Conservation (phyloP, 1,284 basidiomycete species). For the Blastosporella zonata region DNA sequence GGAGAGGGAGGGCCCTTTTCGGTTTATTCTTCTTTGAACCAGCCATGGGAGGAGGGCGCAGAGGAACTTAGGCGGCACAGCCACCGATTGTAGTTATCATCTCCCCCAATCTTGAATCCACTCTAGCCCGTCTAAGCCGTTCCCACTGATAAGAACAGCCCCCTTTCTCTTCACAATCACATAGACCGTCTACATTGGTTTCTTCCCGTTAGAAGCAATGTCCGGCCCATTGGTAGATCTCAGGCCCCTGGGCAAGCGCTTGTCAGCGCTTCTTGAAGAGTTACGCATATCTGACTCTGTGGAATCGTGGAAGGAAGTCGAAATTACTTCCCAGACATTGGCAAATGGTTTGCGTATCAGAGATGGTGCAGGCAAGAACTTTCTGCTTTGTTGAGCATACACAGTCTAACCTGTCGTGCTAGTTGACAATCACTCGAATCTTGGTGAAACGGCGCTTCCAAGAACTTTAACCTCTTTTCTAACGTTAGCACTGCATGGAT, state of each 20-base stretch:
- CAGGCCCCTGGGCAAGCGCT: constrained; percentile 27
- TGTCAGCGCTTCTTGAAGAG: constrained; percentile 32
- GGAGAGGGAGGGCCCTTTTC: constrained; percentile 40
- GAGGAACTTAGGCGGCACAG: constrained; percentile 8
- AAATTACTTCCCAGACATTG: constrained; percentile 52
- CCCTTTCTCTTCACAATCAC: background rate
- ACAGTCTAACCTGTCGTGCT: constrained; percentile 16
- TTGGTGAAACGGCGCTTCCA: constrained; percentile 64
- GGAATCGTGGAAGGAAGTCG: constrained; percentile 50
- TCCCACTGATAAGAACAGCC: background rate
- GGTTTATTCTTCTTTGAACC: constrained; percentile 44
- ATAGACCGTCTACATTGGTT: background rate
- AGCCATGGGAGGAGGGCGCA: constrained; percentile 26
- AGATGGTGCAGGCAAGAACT: constrained; percentile 42
- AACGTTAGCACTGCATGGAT: constrained; percentile 48
- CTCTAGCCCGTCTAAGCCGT: background rate
- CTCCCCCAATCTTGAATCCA: background rate
- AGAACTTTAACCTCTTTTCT: constrained; percentile 61
- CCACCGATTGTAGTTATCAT: constrained; percentile 13
- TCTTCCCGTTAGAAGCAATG: constrained; percentile 13
- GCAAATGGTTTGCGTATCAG: constrained; percentile 61
- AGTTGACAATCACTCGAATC: constrained; percentile 70
- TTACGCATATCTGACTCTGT: constrained; percentile 32
- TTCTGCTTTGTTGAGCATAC: constrained; percentile 8
- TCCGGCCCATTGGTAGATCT: constrained; percentile 25